Percentiles rank a stretch among this genome's conserved stretches.
Evolutionary conservation across 345 rosid species (phyloP).

Genomic region (Camelina laxa): DNA sequence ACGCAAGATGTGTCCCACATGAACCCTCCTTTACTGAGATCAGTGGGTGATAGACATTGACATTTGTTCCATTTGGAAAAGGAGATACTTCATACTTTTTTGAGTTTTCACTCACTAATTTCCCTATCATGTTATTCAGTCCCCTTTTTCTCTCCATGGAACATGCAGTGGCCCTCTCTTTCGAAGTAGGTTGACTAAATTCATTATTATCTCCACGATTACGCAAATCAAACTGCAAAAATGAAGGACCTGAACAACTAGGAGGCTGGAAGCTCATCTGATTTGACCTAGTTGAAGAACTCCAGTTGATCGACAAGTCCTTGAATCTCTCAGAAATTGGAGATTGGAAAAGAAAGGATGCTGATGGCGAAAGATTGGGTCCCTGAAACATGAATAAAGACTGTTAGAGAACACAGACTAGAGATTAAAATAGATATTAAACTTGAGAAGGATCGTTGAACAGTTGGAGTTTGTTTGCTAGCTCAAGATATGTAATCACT

Average conservation of each 20-base stretch:
- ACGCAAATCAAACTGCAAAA: conserved; percentile 61
- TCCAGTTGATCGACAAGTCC: conserved; percentile 64
- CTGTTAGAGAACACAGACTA: conserved; percentile 21
- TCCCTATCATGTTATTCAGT: conserved; percentile 62
- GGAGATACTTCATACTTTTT: conserved; percentile 57
- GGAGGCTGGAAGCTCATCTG: conserved; percentile 86
- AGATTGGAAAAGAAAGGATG: conserved; percentile 50
- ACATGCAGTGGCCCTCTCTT: conserved; percentile 54
- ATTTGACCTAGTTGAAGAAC: conserved; percentile 71
- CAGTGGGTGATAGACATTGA: conserved; percentile 53
- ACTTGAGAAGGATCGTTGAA: conserved; percentile 20
- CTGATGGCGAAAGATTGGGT: conserved; percentile 53
- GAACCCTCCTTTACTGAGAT: conserved; percentile 60
- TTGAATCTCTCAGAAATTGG: conserved; percentile 61
- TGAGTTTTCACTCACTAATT: conserved; percentile 61
- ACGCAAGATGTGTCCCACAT: conserved; percentile 55
- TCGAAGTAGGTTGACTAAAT: conserved; percentile 53
- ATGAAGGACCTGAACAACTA: conserved; percentile 60
- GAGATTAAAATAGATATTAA: conserved; percentile 10
- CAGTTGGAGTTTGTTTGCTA: conserved; percentile 26
- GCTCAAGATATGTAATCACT: conserved; percentile 11
- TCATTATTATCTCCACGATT: conserved; percentile 53
- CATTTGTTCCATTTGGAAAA: conserved; percentile 38
- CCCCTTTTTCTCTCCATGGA: conserved; percentile 57
- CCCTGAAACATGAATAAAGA: conserved; percentile 55